A percentile compares a stretch with the other conserved stretches of the same genome.
phyloP scores from a whole-genome alignment of 2,329 filamentous ascomycete species.

The Trichoderma polysporum region DNA sequence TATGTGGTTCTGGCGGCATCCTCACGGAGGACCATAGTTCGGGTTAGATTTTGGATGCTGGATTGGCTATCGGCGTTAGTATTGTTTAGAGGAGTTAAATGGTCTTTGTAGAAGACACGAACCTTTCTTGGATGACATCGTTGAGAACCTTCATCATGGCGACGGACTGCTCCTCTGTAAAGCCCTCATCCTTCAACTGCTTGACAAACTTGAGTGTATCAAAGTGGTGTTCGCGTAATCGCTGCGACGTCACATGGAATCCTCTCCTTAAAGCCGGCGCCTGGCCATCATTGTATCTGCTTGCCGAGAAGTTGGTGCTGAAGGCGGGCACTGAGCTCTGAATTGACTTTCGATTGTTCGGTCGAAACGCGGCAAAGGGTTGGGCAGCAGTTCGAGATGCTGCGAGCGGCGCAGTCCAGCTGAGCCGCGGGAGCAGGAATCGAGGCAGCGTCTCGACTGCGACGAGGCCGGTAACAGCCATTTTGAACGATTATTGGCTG shows the following conservation, averaged over 20 bases:
- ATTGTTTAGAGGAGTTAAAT: not conserved
- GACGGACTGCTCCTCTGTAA: constrained; percentile 90
- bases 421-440: constrained; percentile 56
- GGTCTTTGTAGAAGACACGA: not conserved
- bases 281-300: not conserved
- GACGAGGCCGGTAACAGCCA: constrained; percentile 31
- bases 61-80: too few relatives aligned
- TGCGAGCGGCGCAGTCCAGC: constrained; percentile 44
- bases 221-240: constrained; percentile 83
- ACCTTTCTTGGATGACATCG: constrained; percentile 96
- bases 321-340: constrained; percentile 25
- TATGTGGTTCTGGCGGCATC: constrained; percentile 80
- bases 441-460: constrained; percentile 47
- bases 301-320: constrained; percentile 23
- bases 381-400: constrained; percentile 27
- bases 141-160: constrained; percentile 99
- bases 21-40: constrained; percentile 96
- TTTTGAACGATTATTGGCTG: constrained; percentile 19
- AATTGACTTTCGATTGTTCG: constrained; percentile 24
- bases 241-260: constrained; percentile 66
- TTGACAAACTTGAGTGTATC: constrained; percentile 98
- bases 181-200: constrained; percentile 82
- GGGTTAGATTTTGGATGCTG: constrained; percentile 92
- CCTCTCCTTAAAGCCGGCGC: constrained; percentile 38
- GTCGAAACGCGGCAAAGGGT: constrained; percentile 23